These are phyloP conservation scores for Penicillium hordei DNA, from an alignment of 2,329 filamentous ascomycete genomes.

Conservation along the genomic window DNA sequence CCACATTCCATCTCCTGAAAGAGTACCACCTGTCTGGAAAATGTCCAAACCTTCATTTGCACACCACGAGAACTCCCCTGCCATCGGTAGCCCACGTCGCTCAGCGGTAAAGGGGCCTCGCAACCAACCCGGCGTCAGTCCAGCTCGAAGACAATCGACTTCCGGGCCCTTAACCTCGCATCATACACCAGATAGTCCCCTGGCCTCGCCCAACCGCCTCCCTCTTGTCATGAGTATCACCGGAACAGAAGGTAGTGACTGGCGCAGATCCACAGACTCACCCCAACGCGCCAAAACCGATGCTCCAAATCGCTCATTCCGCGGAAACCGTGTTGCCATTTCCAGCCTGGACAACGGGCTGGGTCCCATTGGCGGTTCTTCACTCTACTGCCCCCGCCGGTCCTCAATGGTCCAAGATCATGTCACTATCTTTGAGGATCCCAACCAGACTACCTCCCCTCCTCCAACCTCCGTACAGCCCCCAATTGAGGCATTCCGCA, in stretches of 20 bases:
- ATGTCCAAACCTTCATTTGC: constrained; percentile 25
- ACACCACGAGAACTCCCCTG: constrained; percentile 24
- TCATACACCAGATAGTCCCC: background rate
- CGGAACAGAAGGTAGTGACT: constrained; percentile 26
- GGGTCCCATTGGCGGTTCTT: constrained; percentile 10
- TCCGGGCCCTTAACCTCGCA: constrained; percentile 13
- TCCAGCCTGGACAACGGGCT: constrained; percentile 7
- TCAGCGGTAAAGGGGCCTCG: constrained; percentile 37
- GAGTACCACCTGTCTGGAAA: constrained; percentile 28
- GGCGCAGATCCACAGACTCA: constrained; percentile 31
- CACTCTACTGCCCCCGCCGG: constrained; percentile 12
- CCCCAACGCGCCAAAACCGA: constrained; percentile 28
- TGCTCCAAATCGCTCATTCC: constrained; percentile 15
- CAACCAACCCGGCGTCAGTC: constrained; percentile 26
- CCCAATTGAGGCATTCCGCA: constrained; percentile 13
- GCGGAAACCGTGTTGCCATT: constrained; percentile 12
- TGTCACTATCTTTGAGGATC: constrained; percentile 45
- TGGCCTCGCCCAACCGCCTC: constrained; percentile 13
- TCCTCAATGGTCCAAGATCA: constrained; percentile 25
- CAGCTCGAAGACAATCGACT: constrained; percentile 23
- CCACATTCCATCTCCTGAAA: constrained; percentile 34
- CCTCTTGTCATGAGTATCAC: constrained; percentile 20
- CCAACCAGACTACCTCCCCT: constrained; percentile 21
- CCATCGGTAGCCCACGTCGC: constrained; percentile 33
- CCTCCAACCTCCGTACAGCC: constrained; percentile 7